A percentile compares a stretch with the other conserved stretches of the same genome.
Evolutionary conservation across 2,329 filamentous ascomycete genomes (phyloP).

Genomic region (Aspergillus luchuensis): DNA sequence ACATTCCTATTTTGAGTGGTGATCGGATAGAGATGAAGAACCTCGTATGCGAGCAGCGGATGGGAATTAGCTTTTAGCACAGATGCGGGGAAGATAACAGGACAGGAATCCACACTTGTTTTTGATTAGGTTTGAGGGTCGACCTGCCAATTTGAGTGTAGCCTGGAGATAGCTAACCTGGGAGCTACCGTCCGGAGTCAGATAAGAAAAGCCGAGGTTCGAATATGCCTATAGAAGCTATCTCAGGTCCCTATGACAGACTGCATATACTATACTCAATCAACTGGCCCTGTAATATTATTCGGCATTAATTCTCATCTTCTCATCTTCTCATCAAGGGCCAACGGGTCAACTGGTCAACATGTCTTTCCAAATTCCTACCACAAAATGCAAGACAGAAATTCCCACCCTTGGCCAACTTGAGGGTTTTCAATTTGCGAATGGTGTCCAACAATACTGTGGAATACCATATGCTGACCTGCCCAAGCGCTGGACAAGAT

Average conservation of each 20-base stretch:
- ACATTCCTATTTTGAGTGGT: slow-evolving; percentile 26
- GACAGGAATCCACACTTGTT: background rate
- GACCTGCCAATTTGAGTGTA: slow-evolving; percentile 20
- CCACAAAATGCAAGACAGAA: slow-evolving; percentile 17
- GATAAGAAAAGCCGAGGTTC: background rate
- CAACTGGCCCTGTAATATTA: background rate
- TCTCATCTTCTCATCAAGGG: background rate
- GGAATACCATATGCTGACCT: slow-evolving; percentile 29
- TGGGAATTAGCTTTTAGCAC: background rate
- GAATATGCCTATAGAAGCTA: background rate
- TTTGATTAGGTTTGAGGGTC: slow-evolving; percentile 11
- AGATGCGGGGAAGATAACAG: background rate
- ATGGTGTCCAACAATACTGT: slow-evolving; percentile 29
- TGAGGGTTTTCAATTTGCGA: slow-evolving; percentile 25
- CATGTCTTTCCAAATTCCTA: slow-evolving; percentile 26
- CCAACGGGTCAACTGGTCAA: background rate
- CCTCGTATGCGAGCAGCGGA: background rate
- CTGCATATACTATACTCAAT: background rate
- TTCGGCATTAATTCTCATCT: background rate
- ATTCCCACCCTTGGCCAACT: slow-evolving; percentile 24
- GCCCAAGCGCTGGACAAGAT: slow-evolving; percentile 28
- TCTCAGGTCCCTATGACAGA: background rate
- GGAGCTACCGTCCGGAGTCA: background rate
- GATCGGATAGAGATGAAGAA: background rate
- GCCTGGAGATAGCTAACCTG: background rate